Evolutionary conservation across 2,329 filamentous ascomycete species (phyloP).

Genomic region (Leptodontidium sp.): DNA sequence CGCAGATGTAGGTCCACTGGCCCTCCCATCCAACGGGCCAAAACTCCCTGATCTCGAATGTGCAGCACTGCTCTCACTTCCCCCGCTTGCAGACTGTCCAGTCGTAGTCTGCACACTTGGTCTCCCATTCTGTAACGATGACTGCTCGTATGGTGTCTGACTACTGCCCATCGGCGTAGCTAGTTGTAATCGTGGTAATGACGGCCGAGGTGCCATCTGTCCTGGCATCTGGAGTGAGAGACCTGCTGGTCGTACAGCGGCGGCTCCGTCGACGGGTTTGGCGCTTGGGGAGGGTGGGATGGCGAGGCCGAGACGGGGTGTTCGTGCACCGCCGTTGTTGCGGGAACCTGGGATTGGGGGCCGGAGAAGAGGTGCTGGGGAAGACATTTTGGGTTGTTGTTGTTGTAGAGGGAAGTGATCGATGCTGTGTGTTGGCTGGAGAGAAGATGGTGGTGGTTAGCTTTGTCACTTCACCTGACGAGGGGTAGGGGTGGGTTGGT

Average conservation of each 20-base stretch:
- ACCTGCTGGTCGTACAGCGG: slow-evolving; percentile 28
- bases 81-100: slow-evolving; percentile 74
- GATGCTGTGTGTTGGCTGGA: slow-evolving; percentile 35
- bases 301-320: slow-evolving; percentile 74
- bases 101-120: slow-evolving; percentile 55
- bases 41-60: slow-evolving; percentile 88
- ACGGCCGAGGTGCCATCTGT: slow-evolving; percentile 53
- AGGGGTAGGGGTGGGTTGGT: background rate
- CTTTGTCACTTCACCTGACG: slow-evolving; percentile 13
- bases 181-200: slow-evolving; percentile 81
- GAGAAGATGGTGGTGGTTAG: slow-evolving; percentile 33
- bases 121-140: slow-evolving; percentile 46
- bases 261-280: slow-evolving; percentile 67
- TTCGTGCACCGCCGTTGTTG: slow-evolving; percentile 42
- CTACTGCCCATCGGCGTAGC: slow-evolving; percentile 89
- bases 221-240: slow-evolving; percentile 46
- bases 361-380: slow-evolving; percentile 47
- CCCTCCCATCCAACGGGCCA: slow-evolving; percentile 76
- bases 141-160: slow-evolving; percentile 73
- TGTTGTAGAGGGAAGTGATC: slow-evolving; percentile 24
- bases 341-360: slow-evolving; percentile 48
- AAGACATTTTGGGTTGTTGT: slow-evolving; percentile 45
- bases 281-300: slow-evolving; percentile 88
- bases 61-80: slow-evolving; percentile 80
- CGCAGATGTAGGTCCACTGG: slow-evolving; percentile 83